phyloP scores from a whole-genome alignment of 75 land plant genomes.

The Pinus taeda region DNA sequence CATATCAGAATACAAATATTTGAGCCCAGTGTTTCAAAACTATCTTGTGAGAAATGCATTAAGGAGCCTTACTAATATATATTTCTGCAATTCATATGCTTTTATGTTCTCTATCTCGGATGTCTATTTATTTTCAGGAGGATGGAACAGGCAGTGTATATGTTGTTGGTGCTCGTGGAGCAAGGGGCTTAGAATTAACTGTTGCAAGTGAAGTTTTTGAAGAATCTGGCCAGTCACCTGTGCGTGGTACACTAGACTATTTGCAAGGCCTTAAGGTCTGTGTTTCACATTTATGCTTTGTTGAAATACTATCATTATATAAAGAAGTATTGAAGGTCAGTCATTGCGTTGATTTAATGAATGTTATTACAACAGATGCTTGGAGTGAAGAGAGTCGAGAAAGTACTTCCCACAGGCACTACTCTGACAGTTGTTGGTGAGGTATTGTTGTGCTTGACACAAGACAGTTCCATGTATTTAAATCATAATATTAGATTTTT shows the following conservation, averaged over 20 bases:
- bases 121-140: conserved; percentile 42
- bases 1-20: conserved; percentile 7
- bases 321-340: neutral
- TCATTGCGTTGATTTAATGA: neutral
- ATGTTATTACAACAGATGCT: conserved; percentile 67
- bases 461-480: neutral
- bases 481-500: neutral
- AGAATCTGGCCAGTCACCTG: conserved; percentile 90
- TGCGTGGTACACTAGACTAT: conserved; percentile 94
- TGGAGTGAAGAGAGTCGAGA: conserved; percentile 94
- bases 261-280: conserved; percentile 94
- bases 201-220: conserved; percentile 97
- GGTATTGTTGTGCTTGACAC: conserved; percentile 35
- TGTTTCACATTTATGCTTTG: conserved; percentile 4
- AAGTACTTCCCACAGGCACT: conserved; percentile 93
- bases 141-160: conserved; percentile 87
- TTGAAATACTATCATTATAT: neutral
- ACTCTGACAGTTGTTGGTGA: conserved; percentile 96
- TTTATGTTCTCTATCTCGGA: neutral
- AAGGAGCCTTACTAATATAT: neutral
- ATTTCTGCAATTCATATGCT: neutral
- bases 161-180: conserved; percentile 90
- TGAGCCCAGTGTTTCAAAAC: neutral
- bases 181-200: conserved; percentile 77
- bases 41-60: neutral